phyloP scores from a whole-genome alignment of 345 rosid species.

The Gossypium bickii region DNA sequence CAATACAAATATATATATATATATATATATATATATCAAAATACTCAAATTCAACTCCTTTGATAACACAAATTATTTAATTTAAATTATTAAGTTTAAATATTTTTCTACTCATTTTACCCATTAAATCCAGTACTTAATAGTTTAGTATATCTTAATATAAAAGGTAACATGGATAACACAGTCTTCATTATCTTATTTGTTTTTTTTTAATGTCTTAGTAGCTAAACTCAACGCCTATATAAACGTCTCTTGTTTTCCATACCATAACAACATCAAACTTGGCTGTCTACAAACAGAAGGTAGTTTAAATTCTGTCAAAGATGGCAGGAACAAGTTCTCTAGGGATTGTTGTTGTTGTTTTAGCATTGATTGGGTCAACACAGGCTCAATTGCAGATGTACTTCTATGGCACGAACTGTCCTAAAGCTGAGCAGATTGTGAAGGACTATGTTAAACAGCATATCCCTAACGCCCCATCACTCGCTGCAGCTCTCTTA shows the following conservation, averaged over 20 bases:
- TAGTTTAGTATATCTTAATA: too few species aligned
- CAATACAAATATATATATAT: too few species aligned
- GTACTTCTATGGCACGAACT: conserved; percentile 52
- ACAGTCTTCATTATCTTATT: background rate
- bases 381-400: conserved; percentile 53
- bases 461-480: conserved; percentile 66
- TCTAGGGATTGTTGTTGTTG: conserved; percentile 18
- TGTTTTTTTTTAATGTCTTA: background rate
- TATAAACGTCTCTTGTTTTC: background rate
- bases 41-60: too few species aligned
- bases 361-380: conserved; percentile 33
- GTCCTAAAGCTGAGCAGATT: conserved; percentile 76
- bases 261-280: background rate
- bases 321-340: conserved; percentile 22
- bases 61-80: too few species aligned
- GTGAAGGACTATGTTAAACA: conserved; percentile 49
- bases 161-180: background rate
- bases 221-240: conserved; percentile 8
- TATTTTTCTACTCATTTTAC: too few species aligned
- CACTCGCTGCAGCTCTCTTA: conserved; percentile 65
- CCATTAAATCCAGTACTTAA: too few species aligned
- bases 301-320: background rate
- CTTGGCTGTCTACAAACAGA: background rate
- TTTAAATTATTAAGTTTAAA: too few species aligned
- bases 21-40: too few species aligned